These are phyloP conservation scores for Pyrenula massariospora DNA, from an alignment of 495 filamentous ascomycete genomes.

Conservation along the genomic window DNA sequence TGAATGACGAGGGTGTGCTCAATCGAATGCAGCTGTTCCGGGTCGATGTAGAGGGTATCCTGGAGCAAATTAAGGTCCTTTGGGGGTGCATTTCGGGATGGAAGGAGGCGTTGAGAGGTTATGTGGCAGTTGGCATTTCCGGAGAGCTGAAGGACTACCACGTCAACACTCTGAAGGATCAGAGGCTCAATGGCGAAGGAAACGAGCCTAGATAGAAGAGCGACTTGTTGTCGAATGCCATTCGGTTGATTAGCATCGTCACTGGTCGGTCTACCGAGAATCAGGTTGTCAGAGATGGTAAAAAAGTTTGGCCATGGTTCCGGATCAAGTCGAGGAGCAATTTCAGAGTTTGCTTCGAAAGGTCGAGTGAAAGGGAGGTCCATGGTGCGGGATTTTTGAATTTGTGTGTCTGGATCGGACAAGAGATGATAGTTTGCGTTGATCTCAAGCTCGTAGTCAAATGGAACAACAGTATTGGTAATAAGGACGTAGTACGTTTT, in stretches of 20 bases:
- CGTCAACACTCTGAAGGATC: slow-evolving; percentile 35
- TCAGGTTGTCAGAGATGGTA: slow-evolving; percentile 29
- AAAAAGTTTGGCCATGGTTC: slow-evolving; percentile 84
- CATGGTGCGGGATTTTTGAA: slow-evolving; percentile 56
- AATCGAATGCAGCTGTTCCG: slow-evolving; percentile 53
- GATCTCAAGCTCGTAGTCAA: slow-evolving; percentile 58
- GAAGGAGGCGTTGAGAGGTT: slow-evolving; percentile 24
- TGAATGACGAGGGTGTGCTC: slow-evolving; percentile 62
- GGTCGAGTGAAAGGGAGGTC: slow-evolving; percentile 64
- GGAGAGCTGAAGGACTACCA: slow-evolving; percentile 44
- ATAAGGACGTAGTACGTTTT: slow-evolving; percentile 21
- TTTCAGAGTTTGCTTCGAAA: slow-evolving; percentile 81
- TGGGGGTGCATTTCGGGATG: not conserved
- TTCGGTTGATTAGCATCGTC: slow-evolving; percentile 19
- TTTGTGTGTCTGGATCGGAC: slow-evolving; percentile 72
- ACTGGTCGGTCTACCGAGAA: slow-evolving; percentile 10
- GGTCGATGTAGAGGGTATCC: slow-evolving; percentile 29
- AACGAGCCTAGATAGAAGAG: slow-evolving; percentile 55
- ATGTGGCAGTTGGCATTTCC: slow-evolving; percentile 40
- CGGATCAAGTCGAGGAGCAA: slow-evolving; percentile 62
- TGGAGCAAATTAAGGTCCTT: slow-evolving; percentile 3
- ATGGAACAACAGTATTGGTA: slow-evolving; percentile 32
- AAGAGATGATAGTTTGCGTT: slow-evolving; percentile 64
- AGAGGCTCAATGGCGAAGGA: slow-evolving; percentile 67
- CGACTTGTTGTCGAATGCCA: slow-evolving; percentile 76